A percentile compares a stretch with the other conserved stretches of the same genome.
These are phyloP conservation scores for Xylariaceae sp. DNA, from an alignment of 2,329 filamentous ascomycete genomes.

Conservation along the genomic window DNA sequence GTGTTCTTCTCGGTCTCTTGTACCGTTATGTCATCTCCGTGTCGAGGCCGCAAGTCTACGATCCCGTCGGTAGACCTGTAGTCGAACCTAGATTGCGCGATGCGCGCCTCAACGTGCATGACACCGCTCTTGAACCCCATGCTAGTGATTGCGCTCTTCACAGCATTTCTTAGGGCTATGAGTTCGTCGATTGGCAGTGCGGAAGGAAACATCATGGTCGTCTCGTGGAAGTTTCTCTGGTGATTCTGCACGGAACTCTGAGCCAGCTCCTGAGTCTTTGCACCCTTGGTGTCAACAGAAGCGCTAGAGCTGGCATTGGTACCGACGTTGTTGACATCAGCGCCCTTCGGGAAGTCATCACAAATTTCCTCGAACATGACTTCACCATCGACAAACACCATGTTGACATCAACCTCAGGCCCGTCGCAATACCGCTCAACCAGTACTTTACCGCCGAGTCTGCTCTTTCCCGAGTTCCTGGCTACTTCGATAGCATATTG, in stretches of 20 bases:
- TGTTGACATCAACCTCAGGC: slow-evolving; percentile 39
- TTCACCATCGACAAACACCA: slow-evolving; percentile 36
- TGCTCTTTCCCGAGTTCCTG: slow-evolving; percentile 3
- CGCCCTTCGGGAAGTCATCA: slow-evolving; percentile 40
- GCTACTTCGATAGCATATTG: slow-evolving; percentile 16
- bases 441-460: slow-evolving; percentile 25
- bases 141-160: slow-evolving; percentile 25
- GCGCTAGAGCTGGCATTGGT: neutral
- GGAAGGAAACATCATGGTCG: slow-evolving; percentile 38
- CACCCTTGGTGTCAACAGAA: too few species aligned
- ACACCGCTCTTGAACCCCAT: slow-evolving; percentile 37
- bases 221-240: slow-evolving; percentile 36
- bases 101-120: slow-evolving; percentile 38
- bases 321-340: slow-evolving; percentile 24
- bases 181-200: slow-evolving; percentile 35
- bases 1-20: neutral
- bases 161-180: slow-evolving; percentile 22
- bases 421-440: slow-evolving; percentile 38
- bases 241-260: slow-evolving; percentile 1
- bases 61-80: slow-evolving; percentile 23
- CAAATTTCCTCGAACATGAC: slow-evolving; percentile 38
- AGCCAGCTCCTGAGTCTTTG: neutral
- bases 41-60: slow-evolving; percentile 17
- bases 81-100: slow-evolving; percentile 31
- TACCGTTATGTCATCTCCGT: neutral